A percentile compares a stretch with the other conserved stretches of the same genome.
Evolutionary conservation across 306 rosid genomes (phyloP).

Genomic region (Fagus sylvatica): DNA sequence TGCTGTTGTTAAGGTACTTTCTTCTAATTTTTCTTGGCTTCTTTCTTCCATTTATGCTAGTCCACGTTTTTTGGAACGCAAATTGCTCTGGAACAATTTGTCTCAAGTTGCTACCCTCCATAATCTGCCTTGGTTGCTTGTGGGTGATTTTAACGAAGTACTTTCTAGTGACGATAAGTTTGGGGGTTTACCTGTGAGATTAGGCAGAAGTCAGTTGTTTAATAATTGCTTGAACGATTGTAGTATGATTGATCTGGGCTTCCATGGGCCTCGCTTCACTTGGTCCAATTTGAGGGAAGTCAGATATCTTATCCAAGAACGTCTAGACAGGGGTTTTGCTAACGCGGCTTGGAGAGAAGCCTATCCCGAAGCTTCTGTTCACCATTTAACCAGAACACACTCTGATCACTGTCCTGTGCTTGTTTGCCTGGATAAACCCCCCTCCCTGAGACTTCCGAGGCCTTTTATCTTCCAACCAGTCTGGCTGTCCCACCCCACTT

Average conservation of each 20-base stretch:
- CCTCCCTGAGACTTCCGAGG: too few relatives aligned
- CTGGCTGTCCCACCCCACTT: too few relatives aligned
- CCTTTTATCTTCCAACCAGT: too few relatives aligned
- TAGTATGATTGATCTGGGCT: background rate
- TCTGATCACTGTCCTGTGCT: background rate
- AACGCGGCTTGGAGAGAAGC: background rate
- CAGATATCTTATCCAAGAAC: background rate
- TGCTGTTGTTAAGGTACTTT: background rate
- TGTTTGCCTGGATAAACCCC: background rate
- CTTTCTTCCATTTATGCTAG: background rate
- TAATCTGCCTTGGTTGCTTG: background rate
- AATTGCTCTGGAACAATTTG: background rate
- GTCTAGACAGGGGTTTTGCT: background rate
- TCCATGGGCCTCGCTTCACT: background rate
- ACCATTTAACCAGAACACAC: background rate
- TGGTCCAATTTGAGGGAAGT: background rate
- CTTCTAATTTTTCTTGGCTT: background rate
- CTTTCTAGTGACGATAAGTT: background rate
- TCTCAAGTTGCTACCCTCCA: background rate
- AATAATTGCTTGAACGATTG: background rate
- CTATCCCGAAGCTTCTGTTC: background rate
- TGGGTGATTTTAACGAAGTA: background rate
- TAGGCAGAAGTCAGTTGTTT: background rate
- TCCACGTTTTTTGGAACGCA: background rate
- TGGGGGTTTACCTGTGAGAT: background rate